phyloP scores from a whole-genome alignment of 805 yeast species.

The Cyberlindnera mississippiensis region DNA sequence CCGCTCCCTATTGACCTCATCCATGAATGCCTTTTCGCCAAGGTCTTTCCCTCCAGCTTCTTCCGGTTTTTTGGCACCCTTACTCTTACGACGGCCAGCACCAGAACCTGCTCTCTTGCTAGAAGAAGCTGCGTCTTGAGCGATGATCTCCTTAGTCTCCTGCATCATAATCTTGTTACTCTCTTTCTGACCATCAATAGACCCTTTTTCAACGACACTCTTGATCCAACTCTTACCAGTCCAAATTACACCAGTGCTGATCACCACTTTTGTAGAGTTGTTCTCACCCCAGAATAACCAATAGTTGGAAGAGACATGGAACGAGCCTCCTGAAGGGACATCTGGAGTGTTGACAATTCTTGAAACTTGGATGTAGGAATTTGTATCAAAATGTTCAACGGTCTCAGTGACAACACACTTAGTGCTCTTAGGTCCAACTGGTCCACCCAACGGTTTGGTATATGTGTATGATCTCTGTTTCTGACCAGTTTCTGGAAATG shows the following conservation, averaged over 20 bases:
- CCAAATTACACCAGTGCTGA: constrained; percentile 64
- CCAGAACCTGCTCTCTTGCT: constrained; percentile 14
- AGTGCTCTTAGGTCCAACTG: constrained; percentile 93
- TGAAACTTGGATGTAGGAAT: constrained; percentile 53
- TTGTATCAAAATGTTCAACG: constrained; percentile 51
- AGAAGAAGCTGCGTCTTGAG: constrained; percentile 12
- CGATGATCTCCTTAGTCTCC: constrained; percentile 34
- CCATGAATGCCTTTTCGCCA: background rate
- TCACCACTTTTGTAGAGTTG: constrained; percentile 49
- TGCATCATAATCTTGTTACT: constrained; percentile 43
- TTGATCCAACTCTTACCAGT: constrained; percentile 73
- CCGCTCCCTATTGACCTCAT: background rate
- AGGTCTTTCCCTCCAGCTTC: constrained; percentile 1
- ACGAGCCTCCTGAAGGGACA: constrained; percentile 83
- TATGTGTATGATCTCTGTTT: constrained; percentile 55
- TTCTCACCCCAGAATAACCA: constrained; percentile 61
- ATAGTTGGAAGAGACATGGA: constrained; percentile 56
- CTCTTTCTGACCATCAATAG: constrained; percentile 70
- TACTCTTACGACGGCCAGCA: constrained; percentile 5
- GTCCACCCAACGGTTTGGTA: constrained; percentile 67
- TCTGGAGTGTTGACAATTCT: constrained; percentile 78
- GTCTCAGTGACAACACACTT: constrained; percentile 60
- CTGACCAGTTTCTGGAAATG: constrained; percentile 30
- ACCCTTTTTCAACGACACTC: constrained; percentile 70
- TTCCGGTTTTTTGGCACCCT: constrained; percentile 15